Base-by-base conservation (phyloP, 306 rosid species). In the Oxytropis ochrocephala region DNA sequence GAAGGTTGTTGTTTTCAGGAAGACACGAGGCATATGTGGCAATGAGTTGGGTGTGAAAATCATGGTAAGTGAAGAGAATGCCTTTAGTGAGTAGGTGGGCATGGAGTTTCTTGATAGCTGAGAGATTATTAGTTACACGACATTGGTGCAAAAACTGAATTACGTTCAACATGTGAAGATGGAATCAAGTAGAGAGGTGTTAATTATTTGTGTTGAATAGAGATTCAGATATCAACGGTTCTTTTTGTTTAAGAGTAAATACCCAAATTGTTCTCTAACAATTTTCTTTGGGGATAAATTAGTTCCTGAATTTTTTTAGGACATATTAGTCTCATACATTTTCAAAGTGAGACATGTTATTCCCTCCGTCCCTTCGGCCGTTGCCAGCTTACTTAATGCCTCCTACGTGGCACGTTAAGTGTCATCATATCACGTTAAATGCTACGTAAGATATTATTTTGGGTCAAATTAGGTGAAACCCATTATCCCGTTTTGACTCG, bases 101-200 rank as follows among this genome's bases (percentile, higher is more conserved):
- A 69, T 90, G 91, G 64, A 90, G 76, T 72, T 77, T 85, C 82
- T 82, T 87, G 42, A 85, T 70, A 66, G 69, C 69, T 12, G 30
- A 18, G 33, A 70, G 76, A 70, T 84, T 84, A 39, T 57, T 81
- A 11, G 73, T 76, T 63, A 30, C 70, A 67, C 75, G 54, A 67
- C 64, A 69, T 53, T 80, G 80, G 13, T 42, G 69, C 65, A 87
- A 74, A 55, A 74, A 70, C 60, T 77, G 61, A 50, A 82, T 21
- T 35, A 81, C 33, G 64, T 51, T 52, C 56, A 81, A 79, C 88
- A 85, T 85, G 61, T 60, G 36, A 67, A 53, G 62, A 48, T 67
- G 42, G 33, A 66, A 58, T 60, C 24, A 39, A 43, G 3, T 41
- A 58, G 51, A 8, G 10, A 19, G 13, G 58, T 4, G 35, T 35